Evolutionary conservation across 2,329 filamentous ascomycete genomes (phyloP), one percentile per base, ranked within the genome.

Genomic region (Fusarium compactum): DNA sequence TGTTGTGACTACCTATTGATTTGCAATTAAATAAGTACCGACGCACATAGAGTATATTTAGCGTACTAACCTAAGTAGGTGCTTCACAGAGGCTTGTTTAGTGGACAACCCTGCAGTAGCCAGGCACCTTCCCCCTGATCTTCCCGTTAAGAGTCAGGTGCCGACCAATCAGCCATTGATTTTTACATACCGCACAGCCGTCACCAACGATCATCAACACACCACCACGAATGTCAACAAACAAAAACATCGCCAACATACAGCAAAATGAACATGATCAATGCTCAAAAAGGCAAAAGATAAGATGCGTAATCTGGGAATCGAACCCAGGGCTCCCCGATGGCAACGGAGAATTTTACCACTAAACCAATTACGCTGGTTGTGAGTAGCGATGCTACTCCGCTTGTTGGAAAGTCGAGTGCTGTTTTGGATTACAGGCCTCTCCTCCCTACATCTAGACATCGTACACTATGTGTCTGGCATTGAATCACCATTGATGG

Each of bases 281-380:
- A 9, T 6, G 3, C 10, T 18, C 2, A 5, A 20, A 47, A 38
- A 9, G 32, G 14, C 34, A 25, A 38, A 50, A 41, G 14, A 9
- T 25, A 30, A 12, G 6, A 8, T 67, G 55, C 62, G 56, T 64
- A 59, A 68, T 68, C 62, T 67, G 58, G 63, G 54, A 62, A 61
- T 56, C 40, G 54, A 67, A 67, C 52, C 52, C 47, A 61, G 64
- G 64, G 50, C 65, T 68, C 60, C 62, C 65, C 62, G 57, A 58
- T 70, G 57, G 57, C 54, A 70, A 67, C 54, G 43, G 51, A 58
- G 54, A 70, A 69, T 58, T 70, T 67, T 70, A 67, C 58, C 51
- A 70, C 67, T 58, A 64, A 70, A 59, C 51, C 51, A 70, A 68
- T 68, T 60, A 70, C 59, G 55, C 55, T 48, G 10, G 11, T 40